A percentile compares a stretch with the other conserved stretches of the same genome.
Evolutionary conservation across 2,329 filamentous ascomycete species (phyloP).

Genomic region (Diaporthe eres): DNA sequence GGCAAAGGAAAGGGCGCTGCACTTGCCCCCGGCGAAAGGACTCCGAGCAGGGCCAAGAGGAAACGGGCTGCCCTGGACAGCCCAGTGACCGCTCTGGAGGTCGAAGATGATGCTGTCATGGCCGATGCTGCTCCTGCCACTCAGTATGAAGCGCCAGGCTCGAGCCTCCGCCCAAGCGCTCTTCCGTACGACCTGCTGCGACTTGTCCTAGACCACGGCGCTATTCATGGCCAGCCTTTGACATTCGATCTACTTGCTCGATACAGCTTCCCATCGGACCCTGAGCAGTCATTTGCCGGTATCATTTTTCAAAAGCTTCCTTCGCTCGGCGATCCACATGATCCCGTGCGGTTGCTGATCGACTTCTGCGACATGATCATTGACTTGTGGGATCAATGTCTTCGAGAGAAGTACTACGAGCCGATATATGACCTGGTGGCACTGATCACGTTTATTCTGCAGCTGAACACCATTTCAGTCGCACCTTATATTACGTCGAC

Average conservation of each 20-base stretch:
- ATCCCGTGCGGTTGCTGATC: conserved; percentile 69
- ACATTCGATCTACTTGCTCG: conserved; percentile 78
- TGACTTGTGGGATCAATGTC: conserved; percentile 77
- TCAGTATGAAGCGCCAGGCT: conserved; percentile 12
- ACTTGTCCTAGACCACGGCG: conserved; percentile 74
- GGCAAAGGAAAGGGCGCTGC: conserved; percentile 56
- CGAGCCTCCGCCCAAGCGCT: conserved; percentile 43
- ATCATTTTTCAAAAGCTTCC: conserved; percentile 78
- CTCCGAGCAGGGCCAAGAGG: conserved; percentile 78
- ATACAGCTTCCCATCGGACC: conserved; percentile 75
- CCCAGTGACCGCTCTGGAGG: conserved; percentile 74
- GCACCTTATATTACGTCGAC: conserved; percentile 71
- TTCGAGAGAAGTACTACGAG: conserved; percentile 72
- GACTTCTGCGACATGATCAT: conserved; percentile 76
- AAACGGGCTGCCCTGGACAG: conserved; percentile 78
- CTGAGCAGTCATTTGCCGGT: conserved; percentile 73
- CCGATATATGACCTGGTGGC: conserved; percentile 77
- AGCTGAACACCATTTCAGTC: conserved; percentile 71
- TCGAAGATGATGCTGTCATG: conserved; percentile 56
- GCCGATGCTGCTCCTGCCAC: conserved; percentile 3
- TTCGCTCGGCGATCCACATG: conserved; percentile 63
- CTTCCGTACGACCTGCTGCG: conserved; percentile 59
- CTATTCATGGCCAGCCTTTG: conserved; percentile 67
- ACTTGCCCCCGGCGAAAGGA: conserved; percentile 63
- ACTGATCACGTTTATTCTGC: conserved; percentile 74